Base-by-base conservation (phyloP, 495 filamentous ascomycete genomes). In the Aspergillus carlsbadensis region DNA sequence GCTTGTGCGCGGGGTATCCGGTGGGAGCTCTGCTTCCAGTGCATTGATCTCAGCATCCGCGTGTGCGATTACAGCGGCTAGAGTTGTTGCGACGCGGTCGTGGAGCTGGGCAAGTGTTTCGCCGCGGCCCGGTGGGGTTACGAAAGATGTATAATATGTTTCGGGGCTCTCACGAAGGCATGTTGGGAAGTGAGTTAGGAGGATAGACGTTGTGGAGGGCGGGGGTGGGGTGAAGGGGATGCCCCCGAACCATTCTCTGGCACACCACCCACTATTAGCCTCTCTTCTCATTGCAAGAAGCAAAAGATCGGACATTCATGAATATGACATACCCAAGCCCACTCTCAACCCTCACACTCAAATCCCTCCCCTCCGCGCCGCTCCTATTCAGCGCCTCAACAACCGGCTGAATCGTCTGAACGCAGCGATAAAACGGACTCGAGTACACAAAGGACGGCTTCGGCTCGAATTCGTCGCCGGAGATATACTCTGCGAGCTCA, bases 351-450 rank as follows among this genome's bases (percentile, higher is more conserved):
- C 26, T 3, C 26, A 29, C 26, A 29, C 26, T 8, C 26, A 29
- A 29, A 29, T 29, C 26, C 3, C 26, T 8, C 26, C 3, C 26
- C 26, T 4, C 8, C 26, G 8, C 26, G 8, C 26, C 26, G 26
- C 26, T 29, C 8, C 26, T 29, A 29, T 73, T 76, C 58, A 86
- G 70, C 33, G 67, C 67, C 56, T 86, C 80, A 10, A 89, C 79
- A 18, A 83, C 81, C 0, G 92, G 92, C 50, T 72, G 68, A 35
- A 97, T 81, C 0, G 94, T 97, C 70, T 97, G 90, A 15, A 97
- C 75, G 68, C 94, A 98, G 52, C 94, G 84, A 70, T 96, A 98
- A 66, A 92, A 97, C n/a, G 91, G 90, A 57, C 86, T 90, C 15
- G 80, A 86, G 75, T 96, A 96, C 62, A 97, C 74, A 3, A 71